Percentiles rank a stretch among this genome's conserved stretches.
phyloP scores from a whole-genome alignment of 345 rosid species.

The Brassica juncea region DNA sequence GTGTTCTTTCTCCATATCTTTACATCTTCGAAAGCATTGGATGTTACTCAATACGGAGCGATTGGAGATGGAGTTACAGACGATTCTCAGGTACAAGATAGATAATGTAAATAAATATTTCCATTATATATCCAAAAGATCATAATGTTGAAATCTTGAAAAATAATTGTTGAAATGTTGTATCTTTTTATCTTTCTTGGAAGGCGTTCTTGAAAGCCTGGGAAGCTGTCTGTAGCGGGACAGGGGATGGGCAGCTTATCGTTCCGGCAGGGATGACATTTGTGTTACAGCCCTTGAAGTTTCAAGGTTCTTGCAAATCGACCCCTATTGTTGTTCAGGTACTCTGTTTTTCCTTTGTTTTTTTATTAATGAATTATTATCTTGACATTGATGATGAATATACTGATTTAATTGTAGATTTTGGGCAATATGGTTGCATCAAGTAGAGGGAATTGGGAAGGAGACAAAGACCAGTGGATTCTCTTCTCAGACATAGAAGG shows the following conservation, averaged over 20 bases:
- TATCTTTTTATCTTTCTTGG: not conserved
- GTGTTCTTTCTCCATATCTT: slow-evolving; percentile 35
- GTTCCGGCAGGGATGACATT: slow-evolving; percentile 42
- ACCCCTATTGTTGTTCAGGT: slow-evolving; percentile 41
- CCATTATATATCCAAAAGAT: not conserved
- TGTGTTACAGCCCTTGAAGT: slow-evolving; percentile 42
- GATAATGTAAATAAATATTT: not conserved
- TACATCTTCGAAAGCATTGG: slow-evolving; percentile 34
- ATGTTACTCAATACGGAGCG: slow-evolving; percentile 43
- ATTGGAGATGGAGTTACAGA: slow-evolving; percentile 40
- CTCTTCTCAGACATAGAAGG: slow-evolving; percentile 33
- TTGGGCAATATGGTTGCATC: slow-evolving; percentile 47
- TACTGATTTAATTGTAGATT: slow-evolving; percentile 25
- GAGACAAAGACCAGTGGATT: slow-evolving; percentile 39
- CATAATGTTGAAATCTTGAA: not conserved
- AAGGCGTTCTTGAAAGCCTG: slow-evolving; percentile 52
- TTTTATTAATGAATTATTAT: not conserved
- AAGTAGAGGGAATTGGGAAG: slow-evolving; percentile 35
- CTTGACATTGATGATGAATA: not conserved
- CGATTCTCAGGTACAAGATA: slow-evolving; percentile 29
- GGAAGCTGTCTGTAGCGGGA: slow-evolving; percentile 38
- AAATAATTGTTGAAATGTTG: not conserved
- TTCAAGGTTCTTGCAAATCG: slow-evolving; percentile 49
- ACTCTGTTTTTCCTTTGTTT: slow-evolving; percentile 25
- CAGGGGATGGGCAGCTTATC: slow-evolving; percentile 25